phyloP scores from a whole-genome alignment of 768 basidiomycete species.

The Pholiota microspora region DNA sequence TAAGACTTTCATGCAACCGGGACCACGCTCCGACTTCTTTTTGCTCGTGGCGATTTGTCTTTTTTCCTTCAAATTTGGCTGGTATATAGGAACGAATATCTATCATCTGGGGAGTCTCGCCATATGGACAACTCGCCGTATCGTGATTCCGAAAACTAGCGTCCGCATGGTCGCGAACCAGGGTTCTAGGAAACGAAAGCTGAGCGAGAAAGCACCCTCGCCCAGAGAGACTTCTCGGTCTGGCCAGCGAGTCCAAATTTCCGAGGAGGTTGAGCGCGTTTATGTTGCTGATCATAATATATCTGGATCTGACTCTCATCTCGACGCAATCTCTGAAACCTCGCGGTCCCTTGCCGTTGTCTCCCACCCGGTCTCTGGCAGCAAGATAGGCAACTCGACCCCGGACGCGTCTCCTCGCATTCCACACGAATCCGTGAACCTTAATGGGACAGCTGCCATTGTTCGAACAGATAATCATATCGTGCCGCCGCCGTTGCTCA shows the following conservation, averaged over 20 bases:
- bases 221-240: neutral
- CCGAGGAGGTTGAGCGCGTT: neutral
- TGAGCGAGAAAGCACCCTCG: neutral
- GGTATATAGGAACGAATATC: neutral
- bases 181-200: neutral
- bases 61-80: slow-evolving; percentile 1
- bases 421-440: neutral
- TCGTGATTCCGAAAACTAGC: neutral
- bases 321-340: neutral
- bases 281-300: neutral
- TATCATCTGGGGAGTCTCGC: neutral
- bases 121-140: neutral
- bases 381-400: neutral
- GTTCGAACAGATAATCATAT: neutral
- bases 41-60: neutral
- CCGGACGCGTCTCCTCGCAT: neutral
- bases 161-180: neutral
- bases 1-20: neutral
- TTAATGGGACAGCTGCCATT: neutral
- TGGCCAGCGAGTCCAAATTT: neutral
- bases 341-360: neutral
- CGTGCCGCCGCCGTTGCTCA: neutral
- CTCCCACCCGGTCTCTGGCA: neutral
- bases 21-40: neutral
- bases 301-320: neutral